These are phyloP conservation scores for Drechslerella dactyloides DNA, from an alignment of 2,329 filamentous ascomycete species.

Conservation along the genomic window DNA sequence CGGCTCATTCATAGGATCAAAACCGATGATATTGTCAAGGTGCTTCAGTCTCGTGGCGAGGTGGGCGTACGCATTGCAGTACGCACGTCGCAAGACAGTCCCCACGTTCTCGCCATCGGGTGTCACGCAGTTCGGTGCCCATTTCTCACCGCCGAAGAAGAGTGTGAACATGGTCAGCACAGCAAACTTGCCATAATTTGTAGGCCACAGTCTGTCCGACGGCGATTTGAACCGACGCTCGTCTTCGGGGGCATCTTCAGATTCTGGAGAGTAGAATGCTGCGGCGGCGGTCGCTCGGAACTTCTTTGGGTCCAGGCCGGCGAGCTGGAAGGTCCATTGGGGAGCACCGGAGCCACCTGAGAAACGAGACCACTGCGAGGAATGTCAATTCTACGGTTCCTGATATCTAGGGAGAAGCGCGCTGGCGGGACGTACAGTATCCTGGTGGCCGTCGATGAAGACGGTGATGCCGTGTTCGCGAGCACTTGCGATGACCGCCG, in stretches of 20 bases:
- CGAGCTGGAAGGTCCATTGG: constrained; percentile 60
- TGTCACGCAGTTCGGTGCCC: constrained; percentile 73
- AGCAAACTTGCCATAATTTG: constrained; percentile 88
- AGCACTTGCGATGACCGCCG: constrained; percentile 58
- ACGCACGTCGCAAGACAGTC: constrained; percentile 88
- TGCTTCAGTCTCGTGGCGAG: constrained; percentile 69
- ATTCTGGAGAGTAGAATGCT: constrained; percentile 47
- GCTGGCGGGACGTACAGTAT: constrained; percentile 55
- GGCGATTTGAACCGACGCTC: constrained; percentile 52
- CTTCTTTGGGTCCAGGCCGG: constrained; percentile 57
- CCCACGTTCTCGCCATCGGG: constrained; percentile 88
- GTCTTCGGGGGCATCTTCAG: constrained; percentile 41
- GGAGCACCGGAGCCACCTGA: constrained; percentile 60
- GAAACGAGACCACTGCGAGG: constrained; percentile 58
- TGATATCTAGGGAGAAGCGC: background rate
- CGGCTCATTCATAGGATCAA: constrained; percentile 61
- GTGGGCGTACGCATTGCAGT: constrained; percentile 77
- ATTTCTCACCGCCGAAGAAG: constrained; percentile 89
- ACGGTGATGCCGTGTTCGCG: constrained; percentile 59
- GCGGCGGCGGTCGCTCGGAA: constrained; percentile 52
- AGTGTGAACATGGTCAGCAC: constrained; percentile 91
- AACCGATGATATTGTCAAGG: constrained; percentile 56
- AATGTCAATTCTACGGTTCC: background rate
- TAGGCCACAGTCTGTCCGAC: constrained; percentile 74
- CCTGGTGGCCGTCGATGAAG: constrained; percentile 61